Base-by-base conservation (phyloP, 2,329 filamentous ascomycete genomes). In the Seiridium cupressi region DNA sequence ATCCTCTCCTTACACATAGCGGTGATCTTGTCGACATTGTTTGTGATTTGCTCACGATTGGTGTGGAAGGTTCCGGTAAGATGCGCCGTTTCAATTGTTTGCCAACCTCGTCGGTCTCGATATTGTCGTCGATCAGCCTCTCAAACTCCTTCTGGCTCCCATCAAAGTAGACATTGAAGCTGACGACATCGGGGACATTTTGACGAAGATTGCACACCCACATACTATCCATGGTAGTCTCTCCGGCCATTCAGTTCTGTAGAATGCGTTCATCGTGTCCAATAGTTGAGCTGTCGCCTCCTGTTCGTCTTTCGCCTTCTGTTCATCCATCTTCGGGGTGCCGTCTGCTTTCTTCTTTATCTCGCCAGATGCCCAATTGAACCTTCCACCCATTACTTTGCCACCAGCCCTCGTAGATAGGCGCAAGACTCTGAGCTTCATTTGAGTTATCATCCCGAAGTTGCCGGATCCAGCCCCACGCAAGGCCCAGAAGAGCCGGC, bases 391-490 rank as follows among this genome's bases (percentile, higher is more conserved):
- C 1, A 71, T 67, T 0, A 74, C 66, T 1, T 35, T 8, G 5
- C 61, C 62, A 2, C 40, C 35, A 0, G 35, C 0, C 5, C 59
- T 46, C 0, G 36, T 26, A 0, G 72, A 61, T 3, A 66, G 5
- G 8, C 67, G 48, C 34, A 73, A 26, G 18, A 26, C 42, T 2
- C 57, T 48, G 26, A 75, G 38, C 57, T 71, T 73, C 61, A 74
- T 65, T 31, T 72, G 11, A 0, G 69, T 67, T 0, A 77, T 62
- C 1, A 79, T 71, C 0, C 77, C 77, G 35, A 74, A 79, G 3
- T 77, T 79, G 2, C 73, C 76, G 7, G 73, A 73, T 0, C 77
- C 77, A 3, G 71, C 76, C 4, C 77, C 77, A 1, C 73, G 67
- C 3, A 79, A 69, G 0, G 76, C 77, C 67, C 72, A 78, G 65